phyloP scores from a whole-genome alignment of 176 grass and related monocot species.

The Eragrostis nindensis region DNA sequence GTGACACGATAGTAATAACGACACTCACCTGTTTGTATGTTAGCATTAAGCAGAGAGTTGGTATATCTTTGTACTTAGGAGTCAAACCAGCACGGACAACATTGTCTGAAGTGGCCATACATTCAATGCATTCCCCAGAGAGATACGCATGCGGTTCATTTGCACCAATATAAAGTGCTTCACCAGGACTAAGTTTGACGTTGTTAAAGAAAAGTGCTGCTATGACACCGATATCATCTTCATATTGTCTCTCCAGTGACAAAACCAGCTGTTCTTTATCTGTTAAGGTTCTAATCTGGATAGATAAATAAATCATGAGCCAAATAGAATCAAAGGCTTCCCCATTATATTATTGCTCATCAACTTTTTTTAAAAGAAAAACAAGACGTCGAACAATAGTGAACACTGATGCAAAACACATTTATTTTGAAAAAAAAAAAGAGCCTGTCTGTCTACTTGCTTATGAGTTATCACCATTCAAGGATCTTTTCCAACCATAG shows the following conservation, averaged over 20 bases:
- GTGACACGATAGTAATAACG: not conserved
- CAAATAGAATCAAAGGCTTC: not conserved
- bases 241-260: slow-evolving; percentile 66
- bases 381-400: not conserved
- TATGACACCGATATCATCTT: slow-evolving; percentile 80
- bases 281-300: slow-evolving; percentile 77
- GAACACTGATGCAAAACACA: not conserved
- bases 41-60: slow-evolving; percentile 87
- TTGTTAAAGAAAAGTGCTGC: slow-evolving; percentile 83
- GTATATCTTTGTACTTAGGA: slow-evolving; percentile 84
- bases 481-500: not conserved
- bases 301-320: not conserved
- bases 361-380: not conserved
- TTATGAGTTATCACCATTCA: slow-evolving; percentile 1
- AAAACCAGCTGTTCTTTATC: slow-evolving; percentile 81
- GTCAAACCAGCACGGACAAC: slow-evolving; percentile 92
- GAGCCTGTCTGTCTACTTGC: not conserved
- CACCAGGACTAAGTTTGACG: slow-evolving; percentile 79
- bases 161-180: slow-evolving; percentile 78
- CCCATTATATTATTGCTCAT: not conserved
- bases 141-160: slow-evolving; percentile 94
- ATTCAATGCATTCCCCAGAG: slow-evolving; percentile 88
- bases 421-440: not conserved
- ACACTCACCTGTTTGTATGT: slow-evolving; percentile 82
- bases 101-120: slow-evolving; percentile 92